Evolutionary conservation across 2,329 filamentous ascomycete species (phyloP).

Genomic region (Exophiala oligosperma): DNA sequence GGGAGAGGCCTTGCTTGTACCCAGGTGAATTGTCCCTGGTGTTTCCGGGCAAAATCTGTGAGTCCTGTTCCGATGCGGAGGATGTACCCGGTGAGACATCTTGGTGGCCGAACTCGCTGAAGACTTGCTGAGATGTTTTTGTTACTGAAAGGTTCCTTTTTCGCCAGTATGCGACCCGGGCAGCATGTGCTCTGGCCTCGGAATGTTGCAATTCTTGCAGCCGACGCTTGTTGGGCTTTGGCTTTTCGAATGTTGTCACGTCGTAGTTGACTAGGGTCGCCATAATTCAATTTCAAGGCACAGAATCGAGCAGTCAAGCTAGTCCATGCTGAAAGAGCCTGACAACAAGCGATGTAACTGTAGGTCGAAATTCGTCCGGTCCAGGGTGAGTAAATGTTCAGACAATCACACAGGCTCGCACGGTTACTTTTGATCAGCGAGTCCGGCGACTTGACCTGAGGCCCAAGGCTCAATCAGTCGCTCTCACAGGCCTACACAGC

Average conservation of each 20-base stretch:
- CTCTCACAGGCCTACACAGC: too few species aligned
- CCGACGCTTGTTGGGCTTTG: conserved; percentile 20
- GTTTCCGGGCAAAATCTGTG: neutral
- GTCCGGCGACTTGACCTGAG: neutral
- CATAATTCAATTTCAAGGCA: conserved; percentile 8
- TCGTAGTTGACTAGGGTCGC: conserved; percentile 21
- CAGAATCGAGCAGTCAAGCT: neutral
- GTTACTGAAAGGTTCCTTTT: conserved; percentile 3
- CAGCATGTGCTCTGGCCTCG: conserved; percentile 21
- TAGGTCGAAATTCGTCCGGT: too few species aligned
- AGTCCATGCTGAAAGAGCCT: neutral
- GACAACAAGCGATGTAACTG: too few species aligned
- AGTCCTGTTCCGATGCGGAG: neutral
- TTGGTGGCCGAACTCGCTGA: neutral
- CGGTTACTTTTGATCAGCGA: too few species aligned
- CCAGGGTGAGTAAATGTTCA: too few species aligned
- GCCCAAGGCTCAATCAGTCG: too few species aligned
- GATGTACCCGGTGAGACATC: neutral
- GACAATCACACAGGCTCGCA: too few species aligned
- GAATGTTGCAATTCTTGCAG: conserved; percentile 24
- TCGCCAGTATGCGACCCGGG: conserved; percentile 23
- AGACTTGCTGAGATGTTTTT: neutral
- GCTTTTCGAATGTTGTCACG: conserved; percentile 17
- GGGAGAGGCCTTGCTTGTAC: too few species aligned
- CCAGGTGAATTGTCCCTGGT: too few species aligned